Evolutionary conservation across 306 rosid genomes (phyloP), one percentile per base, ranked within the genome.

Genomic region (Pyrus betulifolia): DNA sequence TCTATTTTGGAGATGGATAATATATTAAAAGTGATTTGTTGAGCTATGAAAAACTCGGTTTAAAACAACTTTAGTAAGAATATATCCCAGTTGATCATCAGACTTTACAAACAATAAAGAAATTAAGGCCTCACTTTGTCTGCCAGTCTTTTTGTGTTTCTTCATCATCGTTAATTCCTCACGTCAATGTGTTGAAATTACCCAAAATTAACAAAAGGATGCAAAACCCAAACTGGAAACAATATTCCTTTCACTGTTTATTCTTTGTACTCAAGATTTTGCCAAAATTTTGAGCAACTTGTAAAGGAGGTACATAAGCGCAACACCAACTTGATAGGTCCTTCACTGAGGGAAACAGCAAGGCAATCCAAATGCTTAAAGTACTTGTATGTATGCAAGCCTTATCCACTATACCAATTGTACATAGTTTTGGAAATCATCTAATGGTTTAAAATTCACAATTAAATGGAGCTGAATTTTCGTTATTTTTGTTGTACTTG

Each of bases 261-360:
- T 65, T 67, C 63, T 21, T 27, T 74, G 65, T 46, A 31, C 78
- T 58, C 35, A 35, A 35, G 75, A 33, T 4, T 66, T 66, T 66
- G 63, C 78, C 81, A 71, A 75, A 71, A n/a, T 25, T 19, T 31
- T 18, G 45, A 75, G 57, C 84, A 79, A 79, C 69, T 76, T 79
- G 79, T 58, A 23, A 10, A n/a, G 15, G 23, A 6, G 66, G 45
- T 38, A 23, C 4, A 38, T 8, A 10, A 10, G 62, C 7, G 12
- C 40, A 73, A 40, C 68, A 19, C 59, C 67, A 57, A 72, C 57
- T 18, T 59, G 77, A 60, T 74, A 40, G 33, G 33, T 3, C 62
- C 59, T 71, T 52, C 6, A 17, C 21, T 57, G 78, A 76, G 81
- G 81, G 69, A 79, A 76, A 76, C 81, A 79, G 76, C 86, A 9